A percentile compares a stretch with the other conserved stretches of the same genome.
These are phyloP conservation scores for Pestalotiopsis sp. DNA, from an alignment of 2,329 filamentous ascomycete genomes.

Conservation along the genomic window DNA sequence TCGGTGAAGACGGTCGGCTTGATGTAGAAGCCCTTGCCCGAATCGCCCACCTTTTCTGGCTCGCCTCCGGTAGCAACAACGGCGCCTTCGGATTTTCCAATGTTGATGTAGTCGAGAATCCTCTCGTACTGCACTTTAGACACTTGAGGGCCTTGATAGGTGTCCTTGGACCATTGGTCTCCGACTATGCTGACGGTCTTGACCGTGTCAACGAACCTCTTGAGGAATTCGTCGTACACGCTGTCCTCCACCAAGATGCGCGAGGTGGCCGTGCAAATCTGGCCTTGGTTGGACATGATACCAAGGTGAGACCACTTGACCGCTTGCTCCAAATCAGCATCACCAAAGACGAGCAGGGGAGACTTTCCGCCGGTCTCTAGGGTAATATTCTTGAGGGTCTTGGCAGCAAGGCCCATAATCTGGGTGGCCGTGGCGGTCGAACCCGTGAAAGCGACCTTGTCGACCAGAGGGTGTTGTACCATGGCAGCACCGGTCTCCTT, in stretches of 20 bases:
- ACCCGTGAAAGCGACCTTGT: conserved; percentile 82
- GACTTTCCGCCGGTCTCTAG: conserved; percentile 71
- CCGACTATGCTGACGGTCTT: conserved; percentile 66
- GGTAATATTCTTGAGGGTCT: conserved; percentile 68
- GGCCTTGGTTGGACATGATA: conserved; percentile 64
- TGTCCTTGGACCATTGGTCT: conserved; percentile 69
- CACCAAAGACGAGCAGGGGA: conserved; percentile 65
- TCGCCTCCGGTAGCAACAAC: conserved; percentile 65
- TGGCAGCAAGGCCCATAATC: conserved; percentile 76
- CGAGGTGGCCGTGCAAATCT: conserved; percentile 68
- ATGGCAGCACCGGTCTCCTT: conserved; percentile 70
- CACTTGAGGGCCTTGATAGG: conserved; percentile 76
- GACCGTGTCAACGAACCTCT: conserved; percentile 62
- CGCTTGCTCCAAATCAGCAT: conserved; percentile 68
- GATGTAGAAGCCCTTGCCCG: conserved; percentile 49
- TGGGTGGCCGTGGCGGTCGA: conserved; percentile 72
- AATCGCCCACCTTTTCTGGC: conserved; percentile 32
- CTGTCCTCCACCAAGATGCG: conserved; percentile 66
- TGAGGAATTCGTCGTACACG: conserved; percentile 66
- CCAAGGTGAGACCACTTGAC: conserved; percentile 60
- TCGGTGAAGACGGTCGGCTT: conserved; percentile 48
- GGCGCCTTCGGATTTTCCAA: conserved; percentile 73
- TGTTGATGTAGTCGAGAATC: conserved; percentile 70
- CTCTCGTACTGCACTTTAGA: conserved; percentile 72
- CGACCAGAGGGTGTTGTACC: conserved; percentile 67